Evolutionary conservation across 306 rosid species (phyloP), one percentile per base, ranked within the genome.

Genomic region (Dryas alaskensis): DNA sequence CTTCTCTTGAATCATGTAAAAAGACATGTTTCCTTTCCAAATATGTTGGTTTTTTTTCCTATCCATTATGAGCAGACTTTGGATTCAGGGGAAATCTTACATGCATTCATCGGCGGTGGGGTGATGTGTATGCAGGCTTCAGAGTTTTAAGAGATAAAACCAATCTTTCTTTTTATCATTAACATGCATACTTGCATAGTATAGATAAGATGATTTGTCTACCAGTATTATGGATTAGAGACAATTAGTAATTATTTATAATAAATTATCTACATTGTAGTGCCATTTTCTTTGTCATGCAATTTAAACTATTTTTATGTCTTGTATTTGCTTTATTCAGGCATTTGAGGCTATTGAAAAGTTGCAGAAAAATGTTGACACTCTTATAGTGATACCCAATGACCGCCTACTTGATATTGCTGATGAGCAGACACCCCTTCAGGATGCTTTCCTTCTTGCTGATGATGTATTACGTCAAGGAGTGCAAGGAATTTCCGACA

Each of bases 381-480:
- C 98, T 65, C 97, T 93, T 67, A 93, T 93, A 77, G 96, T 93
- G 57, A 93, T 93, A 74, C 98, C 98, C 27, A 93, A 93, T n/a
- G 98, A 93, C 74, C 97, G 98, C 62, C 87, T 93, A 65, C 98
- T 93, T 76, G 98, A 89, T 84, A 83, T 93, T 72, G 93, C 97
- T 70, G 97, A 90, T 82, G 98, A 90, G 83, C 97, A 93, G 78
- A 93, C 89, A 19, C 89, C 97, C 43, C 97, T 93, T 73, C 93
- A 89, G 78, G 97, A 90, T 78, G 97, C 98, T 78, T 93, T 93
- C 78, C 92, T 75, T 74, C 92, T 93, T 69, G 98, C 97, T 10
- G 98, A 90, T 82, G 98, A 93, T 84, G 98, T 93, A 77, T 87
- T 93, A 45, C 92, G 97, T 52, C 98, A 93, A 76, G 98, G 98